phyloP scores from a whole-genome alignment of 305 asterid genomes.

The Fraxinus platypoda region DNA sequence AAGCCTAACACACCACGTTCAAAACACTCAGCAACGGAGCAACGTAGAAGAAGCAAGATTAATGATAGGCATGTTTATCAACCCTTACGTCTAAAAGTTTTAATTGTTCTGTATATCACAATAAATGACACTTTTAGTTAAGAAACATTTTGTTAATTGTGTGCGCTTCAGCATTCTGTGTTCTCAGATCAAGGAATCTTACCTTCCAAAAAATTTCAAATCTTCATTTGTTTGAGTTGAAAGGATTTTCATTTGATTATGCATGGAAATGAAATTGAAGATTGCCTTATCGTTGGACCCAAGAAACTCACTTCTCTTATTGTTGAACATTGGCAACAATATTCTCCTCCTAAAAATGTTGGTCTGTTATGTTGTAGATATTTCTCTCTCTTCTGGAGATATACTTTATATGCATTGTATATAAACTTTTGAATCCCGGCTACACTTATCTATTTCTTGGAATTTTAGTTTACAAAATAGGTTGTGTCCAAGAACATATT shows the following conservation, averaged over 20 bases:
- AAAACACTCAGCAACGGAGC: slow-evolving; percentile 99
- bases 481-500: neutral
- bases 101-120: slow-evolving; percentile 3
- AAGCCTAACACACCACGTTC: slow-evolving; percentile 96
- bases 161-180: neutral
- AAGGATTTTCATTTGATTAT: neutral
- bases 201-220: neutral
- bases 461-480: neutral
- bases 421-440: neutral
- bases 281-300: neutral
- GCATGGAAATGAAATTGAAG: neutral
- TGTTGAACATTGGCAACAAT: neutral
- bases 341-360: neutral
- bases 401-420: neutral
- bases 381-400: neutral
- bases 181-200: neutral
- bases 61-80: slow-evolving; percentile 77
- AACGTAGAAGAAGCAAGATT: slow-evolving; percentile 97
- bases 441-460: neutral
- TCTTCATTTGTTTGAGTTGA: neutral
- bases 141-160: neutral
- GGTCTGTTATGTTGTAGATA: slow-evolving; percentile 12
- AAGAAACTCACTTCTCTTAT: neutral
- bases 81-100: neutral
- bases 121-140: neutral